Base-by-base conservation (phyloP, 2,329 filamentous ascomycete species). In the Penicillium sp. region DNA sequence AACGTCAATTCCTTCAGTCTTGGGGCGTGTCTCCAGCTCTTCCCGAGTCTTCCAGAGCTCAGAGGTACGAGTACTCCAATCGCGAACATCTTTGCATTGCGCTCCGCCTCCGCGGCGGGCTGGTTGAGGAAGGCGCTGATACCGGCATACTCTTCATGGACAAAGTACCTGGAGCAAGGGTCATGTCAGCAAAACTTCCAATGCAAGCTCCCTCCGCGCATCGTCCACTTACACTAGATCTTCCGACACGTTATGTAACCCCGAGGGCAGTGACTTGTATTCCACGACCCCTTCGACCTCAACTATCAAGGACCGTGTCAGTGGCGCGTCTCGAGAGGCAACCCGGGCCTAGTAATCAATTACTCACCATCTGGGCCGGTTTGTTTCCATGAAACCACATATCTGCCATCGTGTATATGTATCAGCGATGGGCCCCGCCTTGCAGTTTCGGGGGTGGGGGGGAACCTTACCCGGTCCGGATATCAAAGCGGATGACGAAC, bases 221-320 rank as follows among this genome's bases (percentile, higher is more conserved):
- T 10, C 3, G 7, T 22, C 9, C 6, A 46, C 60, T 35, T 67
- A 77, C 65, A 84, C 72, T 35, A 96, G 72, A 64, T 98, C 92
- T 50, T 89, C 80, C 20, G 82, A 73, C 13, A 96, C 86, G 40
- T 86, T 84, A 66, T 98, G 92, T 33, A 95, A 67, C 15, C 92
- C 92, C 0, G 90, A 96, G 2, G 92, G 92, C 31, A 98, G 75
- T 45, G 87, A 93, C 67, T 95, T 96, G 75, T 88, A 98, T 67
- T 98, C 92, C 56, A 95, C 87, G 15, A 84, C 80, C 38, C 87
- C 87, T 52, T 94, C 85, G 32, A 96, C 76, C 31, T 73, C 64
- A 27, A 78, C 72, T 75, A 40, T 41, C 11, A 15, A 31, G 36
- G 15, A 16, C 15, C 28, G 33, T 35, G 46, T 55, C 32, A 60